Evolutionary conservation across 306 rosid genomes (phyloP).

Genomic region (Quercus engelmannii): DNA sequence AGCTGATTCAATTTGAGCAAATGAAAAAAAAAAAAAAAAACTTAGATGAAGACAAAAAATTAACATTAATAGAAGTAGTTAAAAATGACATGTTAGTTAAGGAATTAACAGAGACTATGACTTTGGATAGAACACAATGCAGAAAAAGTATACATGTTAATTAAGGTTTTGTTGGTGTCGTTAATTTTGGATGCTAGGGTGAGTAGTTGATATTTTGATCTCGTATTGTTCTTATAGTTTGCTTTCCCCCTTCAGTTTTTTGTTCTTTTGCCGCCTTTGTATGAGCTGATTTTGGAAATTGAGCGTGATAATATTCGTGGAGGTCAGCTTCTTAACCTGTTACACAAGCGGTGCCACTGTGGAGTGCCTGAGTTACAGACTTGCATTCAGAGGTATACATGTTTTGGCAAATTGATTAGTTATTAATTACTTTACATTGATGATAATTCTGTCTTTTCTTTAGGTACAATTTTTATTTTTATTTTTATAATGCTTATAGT

Average conservation of each 20-base stretch:
- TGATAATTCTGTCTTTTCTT: conserved; percentile 11
- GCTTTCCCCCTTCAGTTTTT: conserved; percentile 51
- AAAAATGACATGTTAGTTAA: no score
- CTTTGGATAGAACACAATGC: no score
- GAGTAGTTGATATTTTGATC: neutral
- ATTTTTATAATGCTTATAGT: no score
- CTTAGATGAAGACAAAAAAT: no score
- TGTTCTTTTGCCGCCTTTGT: conserved; percentile 79
- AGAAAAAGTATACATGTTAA: no score
- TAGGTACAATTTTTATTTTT: no score
- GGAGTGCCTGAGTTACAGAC: conserved; percentile 98
- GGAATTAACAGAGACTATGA: no score
- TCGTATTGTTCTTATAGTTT: neutral
- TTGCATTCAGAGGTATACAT: conserved; percentile 78
- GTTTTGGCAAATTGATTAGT: neutral
- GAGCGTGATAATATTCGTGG: conserved; percentile 84
- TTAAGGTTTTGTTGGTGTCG: no score
- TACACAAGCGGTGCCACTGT: conserved; percentile 86
- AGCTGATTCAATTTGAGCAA: no score
- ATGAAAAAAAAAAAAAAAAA: no score
- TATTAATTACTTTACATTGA: neutral
- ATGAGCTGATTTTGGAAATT: conserved; percentile 76
- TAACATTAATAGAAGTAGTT: no score
- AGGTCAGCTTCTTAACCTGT: conserved; percentile 85
- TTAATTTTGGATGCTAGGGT: no score